phyloP scores from a whole-genome alignment of 2,329 filamentous ascomycete genomes.

The Phyllachora maydis region DNA sequence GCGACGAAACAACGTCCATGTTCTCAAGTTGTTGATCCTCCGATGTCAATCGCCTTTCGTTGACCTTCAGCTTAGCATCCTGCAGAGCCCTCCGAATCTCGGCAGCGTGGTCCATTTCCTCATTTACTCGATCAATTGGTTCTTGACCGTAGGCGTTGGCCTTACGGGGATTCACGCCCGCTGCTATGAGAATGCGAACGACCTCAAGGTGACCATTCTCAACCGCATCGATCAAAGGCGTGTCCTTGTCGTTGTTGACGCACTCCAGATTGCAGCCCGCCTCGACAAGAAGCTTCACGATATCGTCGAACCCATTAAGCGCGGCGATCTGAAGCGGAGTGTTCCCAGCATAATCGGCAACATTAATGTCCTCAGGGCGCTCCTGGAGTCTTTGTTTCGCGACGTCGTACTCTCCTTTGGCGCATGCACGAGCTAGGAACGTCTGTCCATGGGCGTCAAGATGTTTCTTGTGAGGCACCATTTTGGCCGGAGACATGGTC shows the following conservation, averaged over 20 bases:
- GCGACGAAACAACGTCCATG: conserved; percentile 26
- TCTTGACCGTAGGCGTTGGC: conserved; percentile 87
- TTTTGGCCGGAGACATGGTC: conserved; percentile 45
- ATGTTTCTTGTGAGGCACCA: conserved; percentile 61
- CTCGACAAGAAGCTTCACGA: conserved; percentile 71
- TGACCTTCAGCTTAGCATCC: conserved; percentile 33
- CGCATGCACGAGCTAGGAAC: conserved; percentile 72
- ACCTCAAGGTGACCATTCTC: conserved; percentile 88
- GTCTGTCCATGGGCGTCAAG: conserved; percentile 88
- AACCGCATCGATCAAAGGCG: conserved; percentile 84
- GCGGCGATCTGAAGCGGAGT: conserved; percentile 87
- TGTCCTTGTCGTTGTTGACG: conserved; percentile 66
- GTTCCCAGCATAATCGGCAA: conserved; percentile 88
- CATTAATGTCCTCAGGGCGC: conserved; percentile 71
- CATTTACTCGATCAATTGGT: conserved; percentile 64
- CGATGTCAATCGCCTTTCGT: conserved; percentile 30
- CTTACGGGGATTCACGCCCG: conserved; percentile 79
- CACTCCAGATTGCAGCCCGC: conserved; percentile 72
- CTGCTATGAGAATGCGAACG: conserved; percentile 61
- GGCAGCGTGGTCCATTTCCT: conserved; percentile 55
- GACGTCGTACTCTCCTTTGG: conserved; percentile 60
- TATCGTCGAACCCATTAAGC: conserved; percentile 66
- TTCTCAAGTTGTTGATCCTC: conserved; percentile 32
- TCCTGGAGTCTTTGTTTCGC: conserved; percentile 58
- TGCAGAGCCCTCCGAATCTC: conserved; percentile 55